Evolutionary conservation across 2,329 filamentous ascomycete genomes (phyloP).

Genomic region (Metarhizium guizhouense): DNA sequence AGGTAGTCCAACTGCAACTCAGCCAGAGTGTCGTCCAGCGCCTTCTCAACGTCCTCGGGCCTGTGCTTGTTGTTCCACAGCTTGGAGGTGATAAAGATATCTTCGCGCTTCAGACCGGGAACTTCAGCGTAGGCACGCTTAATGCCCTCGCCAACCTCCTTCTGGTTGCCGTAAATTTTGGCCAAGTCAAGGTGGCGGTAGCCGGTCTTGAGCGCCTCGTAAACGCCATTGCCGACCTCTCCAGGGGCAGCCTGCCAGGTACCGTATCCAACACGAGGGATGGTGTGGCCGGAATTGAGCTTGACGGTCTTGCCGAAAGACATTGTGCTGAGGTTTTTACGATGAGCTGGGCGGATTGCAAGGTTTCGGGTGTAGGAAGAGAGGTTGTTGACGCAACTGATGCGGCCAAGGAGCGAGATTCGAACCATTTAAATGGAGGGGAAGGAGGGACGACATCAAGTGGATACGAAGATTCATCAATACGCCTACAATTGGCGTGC

Average conservation of each 20-base stretch:
- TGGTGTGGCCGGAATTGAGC: constrained; percentile 56
- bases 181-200: constrained; percentile 53
- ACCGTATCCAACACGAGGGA: constrained; percentile 50
- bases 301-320: constrained; percentile 47
- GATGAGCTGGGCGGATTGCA: neutral
- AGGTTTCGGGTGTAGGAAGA: neutral
- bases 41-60: constrained; percentile 48
- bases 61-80: constrained; percentile 52
- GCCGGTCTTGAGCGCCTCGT: constrained; percentile 51
- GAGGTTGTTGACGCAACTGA: neutral
- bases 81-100: constrained; percentile 60
- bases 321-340: constrained; percentile 30
- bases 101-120: constrained; percentile 42
- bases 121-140: constrained; percentile 35
- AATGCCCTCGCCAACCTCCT: constrained; percentile 48
- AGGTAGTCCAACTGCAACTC: constrained; percentile 49
- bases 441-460: neutral
- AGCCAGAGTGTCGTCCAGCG: constrained; percentile 45
- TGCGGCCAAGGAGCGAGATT: neutral
- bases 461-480: constrained; percentile 5
- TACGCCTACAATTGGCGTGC: neutral
- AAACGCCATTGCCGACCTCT: constrained; percentile 56
- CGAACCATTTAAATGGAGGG: neutral
- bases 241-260: constrained; percentile 61
- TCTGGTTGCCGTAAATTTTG: constrained; percentile 56